Conservation (phyloP, 2,329 filamentous ascomycete genomes). For the Huntiella abstrusa region DNA sequence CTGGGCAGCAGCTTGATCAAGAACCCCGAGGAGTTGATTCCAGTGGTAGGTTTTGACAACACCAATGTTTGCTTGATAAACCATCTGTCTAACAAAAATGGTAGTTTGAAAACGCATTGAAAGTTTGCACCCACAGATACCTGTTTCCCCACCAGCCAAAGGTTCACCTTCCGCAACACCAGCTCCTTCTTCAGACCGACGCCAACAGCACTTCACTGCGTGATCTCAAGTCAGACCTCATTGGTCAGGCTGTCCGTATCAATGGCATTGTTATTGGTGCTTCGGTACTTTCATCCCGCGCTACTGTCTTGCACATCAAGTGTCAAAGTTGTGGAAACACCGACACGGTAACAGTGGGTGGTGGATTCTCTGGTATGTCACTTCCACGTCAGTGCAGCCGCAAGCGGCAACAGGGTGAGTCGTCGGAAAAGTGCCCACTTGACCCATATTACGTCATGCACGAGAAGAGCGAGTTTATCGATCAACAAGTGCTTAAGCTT, state of each 20-base stretch:
- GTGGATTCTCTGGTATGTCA: constrained; percentile 74
- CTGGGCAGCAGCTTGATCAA: constrained; percentile 76
- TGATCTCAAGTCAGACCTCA: constrained; percentile 79
- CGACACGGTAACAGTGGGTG: constrained; percentile 51
- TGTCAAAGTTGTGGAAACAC: constrained; percentile 70
- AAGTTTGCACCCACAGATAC: constrained; percentile 81
- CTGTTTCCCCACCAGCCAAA: constrained; percentile 59
- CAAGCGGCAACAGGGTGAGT: constrained; percentile 43
- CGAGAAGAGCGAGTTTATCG: constrained; percentile 84
- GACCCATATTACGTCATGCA: constrained; percentile 94
- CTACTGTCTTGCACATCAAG: constrained; percentile 67
- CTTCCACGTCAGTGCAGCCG: constrained; percentile 64
- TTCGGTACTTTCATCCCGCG: constrained; percentile 91
- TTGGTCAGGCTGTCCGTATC: constrained; percentile 86
- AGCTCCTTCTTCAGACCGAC: constrained; percentile 83
- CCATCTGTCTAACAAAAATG: background rate
- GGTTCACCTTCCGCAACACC: constrained; percentile 66
- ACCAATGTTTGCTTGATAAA: constrained; percentile 5
- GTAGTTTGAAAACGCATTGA: constrained; percentile 79
- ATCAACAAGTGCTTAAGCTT: constrained; percentile 94
- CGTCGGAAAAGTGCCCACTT: constrained; percentile 59
- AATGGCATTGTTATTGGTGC: constrained; percentile 96
- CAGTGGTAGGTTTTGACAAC: constrained; percentile 42
- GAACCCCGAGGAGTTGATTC: constrained; percentile 82
- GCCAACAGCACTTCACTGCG: constrained; percentile 84